Percentiles rank a stretch among this genome's conserved stretches.
phyloP scores from a whole-genome alignment of 208 protist genomes.

The Leishmania tropica region DNA sequence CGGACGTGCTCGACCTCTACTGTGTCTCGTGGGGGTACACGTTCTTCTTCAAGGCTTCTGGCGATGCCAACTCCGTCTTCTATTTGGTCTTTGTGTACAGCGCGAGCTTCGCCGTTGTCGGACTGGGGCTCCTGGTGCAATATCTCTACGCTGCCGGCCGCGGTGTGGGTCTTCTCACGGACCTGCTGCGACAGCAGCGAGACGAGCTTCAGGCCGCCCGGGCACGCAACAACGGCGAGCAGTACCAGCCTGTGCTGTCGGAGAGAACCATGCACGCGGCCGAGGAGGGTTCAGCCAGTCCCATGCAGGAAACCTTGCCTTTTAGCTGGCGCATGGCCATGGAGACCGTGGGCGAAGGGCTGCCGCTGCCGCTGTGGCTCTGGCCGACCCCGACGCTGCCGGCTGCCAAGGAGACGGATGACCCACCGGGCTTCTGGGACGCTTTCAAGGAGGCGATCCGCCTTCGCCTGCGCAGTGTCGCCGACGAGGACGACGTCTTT shows the following conservation, averaged over 20 bases:
- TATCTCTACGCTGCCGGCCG: constrained; percentile 26
- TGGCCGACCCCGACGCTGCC: constrained; percentile 40
- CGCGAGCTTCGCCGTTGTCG: constrained; percentile 7
- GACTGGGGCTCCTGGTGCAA: constrained; percentile 7
- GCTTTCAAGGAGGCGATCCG: constrained; percentile 36
- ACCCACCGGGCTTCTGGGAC: constrained; percentile 50
- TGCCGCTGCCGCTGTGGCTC: constrained; percentile 32
- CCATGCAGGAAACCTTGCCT: constrained; percentile 12
- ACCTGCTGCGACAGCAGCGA: constrained; percentile 20
- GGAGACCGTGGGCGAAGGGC: constrained; percentile 28
- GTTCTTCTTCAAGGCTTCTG: constrained; percentile 24
- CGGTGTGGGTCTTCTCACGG: constrained; percentile 24
- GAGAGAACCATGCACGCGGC: background rate
- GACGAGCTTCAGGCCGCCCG: constrained; percentile 7
- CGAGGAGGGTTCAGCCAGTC: constrained; percentile 19
- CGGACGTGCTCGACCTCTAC: constrained; percentile 25
- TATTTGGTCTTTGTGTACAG: constrained; percentile 38
- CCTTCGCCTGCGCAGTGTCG: constrained; percentile 47
- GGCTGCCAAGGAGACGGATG: constrained; percentile 26
- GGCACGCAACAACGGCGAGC: constrained; percentile 23
- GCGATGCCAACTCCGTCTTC: constrained; percentile 23
- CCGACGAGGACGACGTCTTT: constrained; percentile 40
- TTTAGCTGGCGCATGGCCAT: constrained; percentile 25
- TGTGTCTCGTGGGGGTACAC: constrained; percentile 30
- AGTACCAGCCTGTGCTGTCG: constrained; percentile 26